Conservation (phyloP, 495 filamentous ascomycete genomes). For the Corynascus novoguineensis region DNA sequence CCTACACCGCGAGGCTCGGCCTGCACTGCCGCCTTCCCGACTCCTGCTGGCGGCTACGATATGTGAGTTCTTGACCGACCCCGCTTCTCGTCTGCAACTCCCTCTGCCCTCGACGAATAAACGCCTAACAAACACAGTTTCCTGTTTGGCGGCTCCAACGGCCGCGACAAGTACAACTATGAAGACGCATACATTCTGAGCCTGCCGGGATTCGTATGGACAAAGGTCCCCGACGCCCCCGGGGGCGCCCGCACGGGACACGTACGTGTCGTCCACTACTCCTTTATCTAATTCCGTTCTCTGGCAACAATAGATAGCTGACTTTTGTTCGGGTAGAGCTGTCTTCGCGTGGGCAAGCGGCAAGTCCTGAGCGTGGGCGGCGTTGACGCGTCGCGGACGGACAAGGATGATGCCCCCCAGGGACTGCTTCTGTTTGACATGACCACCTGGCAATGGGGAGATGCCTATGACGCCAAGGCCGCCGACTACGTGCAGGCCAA, state of each 20-base stretch:
- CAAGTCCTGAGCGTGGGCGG: constrained; percentile 40
- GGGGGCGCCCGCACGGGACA: constrained; percentile 27
- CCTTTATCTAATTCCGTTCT: background rate
- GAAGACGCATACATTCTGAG: constrained; percentile 38
- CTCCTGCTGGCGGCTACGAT: constrained; percentile 32
- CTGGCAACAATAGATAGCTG: background rate
- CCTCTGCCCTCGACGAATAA: background rate
- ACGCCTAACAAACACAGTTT: constrained; percentile 24
- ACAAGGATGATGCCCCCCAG: constrained; percentile 34
- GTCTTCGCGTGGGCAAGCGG: constrained; percentile 33
- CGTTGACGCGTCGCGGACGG: constrained; percentile 16
- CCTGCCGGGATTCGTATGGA: constrained; percentile 44
- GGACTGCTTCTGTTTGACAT: constrained; percentile 41
- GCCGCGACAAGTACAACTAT: constrained; percentile 9
- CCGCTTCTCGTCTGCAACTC: background rate
- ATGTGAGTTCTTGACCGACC: constrained; percentile 15
- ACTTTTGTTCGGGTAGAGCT: constrained; percentile 9
- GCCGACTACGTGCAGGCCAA: constrained; percentile 29
- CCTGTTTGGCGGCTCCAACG: constrained; percentile 31
- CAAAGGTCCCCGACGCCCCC: constrained; percentile 20
- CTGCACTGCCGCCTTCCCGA: constrained; percentile 30
- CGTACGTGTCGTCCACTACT: background rate
- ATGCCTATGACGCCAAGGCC: constrained; percentile 36
- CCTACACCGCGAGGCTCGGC: constrained; percentile 19
- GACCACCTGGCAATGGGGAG: constrained; percentile 34